Conservation (phyloP, 352 stramenopile species). For the Globisporangium takayamanum region DNA sequence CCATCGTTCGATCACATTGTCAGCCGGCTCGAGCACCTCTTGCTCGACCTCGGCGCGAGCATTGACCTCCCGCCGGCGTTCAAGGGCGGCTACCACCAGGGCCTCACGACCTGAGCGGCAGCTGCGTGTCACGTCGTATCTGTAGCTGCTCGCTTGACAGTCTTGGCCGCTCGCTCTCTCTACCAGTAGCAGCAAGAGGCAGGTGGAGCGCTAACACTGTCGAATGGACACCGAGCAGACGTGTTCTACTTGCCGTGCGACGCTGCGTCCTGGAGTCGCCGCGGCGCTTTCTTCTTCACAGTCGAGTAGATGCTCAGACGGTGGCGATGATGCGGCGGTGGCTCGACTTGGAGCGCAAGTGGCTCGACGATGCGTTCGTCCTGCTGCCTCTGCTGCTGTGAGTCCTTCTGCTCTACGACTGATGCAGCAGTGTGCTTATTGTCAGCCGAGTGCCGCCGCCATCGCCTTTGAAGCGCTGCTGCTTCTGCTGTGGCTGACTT, state of each 20-base stretch:
- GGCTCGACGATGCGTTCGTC: not conserved
- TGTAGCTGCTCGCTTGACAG: no score
- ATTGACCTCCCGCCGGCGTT: slow-evolving; percentile 82
- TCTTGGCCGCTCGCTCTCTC: not conserved
- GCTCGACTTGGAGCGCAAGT: no score
- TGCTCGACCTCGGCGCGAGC: slow-evolving; percentile 63
- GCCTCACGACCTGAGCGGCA: slow-evolving; percentile 9
- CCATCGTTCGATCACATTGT: slow-evolving; percentile 80
- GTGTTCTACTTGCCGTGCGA: no score
- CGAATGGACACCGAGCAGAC: no score
- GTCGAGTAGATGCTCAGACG: slow-evolving; percentile 36
- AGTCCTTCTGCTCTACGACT: no score
- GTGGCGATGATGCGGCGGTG: slow-evolving; percentile 13
- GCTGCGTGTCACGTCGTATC: not conserved
- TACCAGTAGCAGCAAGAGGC: no score
- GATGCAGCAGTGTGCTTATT: no score
- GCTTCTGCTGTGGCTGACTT: no score
- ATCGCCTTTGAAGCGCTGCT: no score
- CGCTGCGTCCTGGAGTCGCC: not conserved
- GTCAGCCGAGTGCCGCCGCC: no score
- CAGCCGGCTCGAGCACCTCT: slow-evolving; percentile 60
- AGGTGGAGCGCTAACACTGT: no score
- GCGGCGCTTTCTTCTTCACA: slow-evolving; percentile 16
- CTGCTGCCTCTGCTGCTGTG: not conserved
- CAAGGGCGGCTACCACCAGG: slow-evolving; percentile 78